A percentile compares a stretch with the other conserved stretches of the same genome.
Conservation (phyloP, 2,329 filamentous ascomycete species). For the Penicillium sp. region DNA sequence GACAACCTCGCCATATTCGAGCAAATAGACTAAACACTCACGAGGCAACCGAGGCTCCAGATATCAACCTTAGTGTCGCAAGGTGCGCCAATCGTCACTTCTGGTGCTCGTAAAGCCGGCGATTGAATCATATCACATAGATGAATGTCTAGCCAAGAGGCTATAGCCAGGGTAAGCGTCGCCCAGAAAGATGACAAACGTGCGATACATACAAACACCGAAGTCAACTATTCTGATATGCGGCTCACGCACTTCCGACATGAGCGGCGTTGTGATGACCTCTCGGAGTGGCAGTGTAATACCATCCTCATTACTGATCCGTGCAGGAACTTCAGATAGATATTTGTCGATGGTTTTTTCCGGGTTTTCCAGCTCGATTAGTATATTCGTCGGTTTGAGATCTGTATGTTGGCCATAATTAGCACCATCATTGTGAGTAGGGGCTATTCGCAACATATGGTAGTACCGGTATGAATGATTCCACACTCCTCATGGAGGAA, state of each 20-base stretch:
- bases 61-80: slow-evolving; percentile 29
- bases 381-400: not conserved
- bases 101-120: not conserved
- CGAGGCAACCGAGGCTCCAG: slow-evolving; percentile 32
- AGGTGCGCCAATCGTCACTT: slow-evolving; percentile 20
- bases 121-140: not conserved
- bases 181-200: not conserved
- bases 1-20: slow-evolving; percentile 14
- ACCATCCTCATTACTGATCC: not conserved
- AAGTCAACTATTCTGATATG: not conserved
- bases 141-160: not conserved
- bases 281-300: slow-evolving; percentile 21
- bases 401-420: not conserved
- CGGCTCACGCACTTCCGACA: slow-evolving; percentile 16
- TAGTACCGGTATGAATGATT: not conserved
- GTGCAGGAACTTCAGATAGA: not conserved
- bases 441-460: not conserved
- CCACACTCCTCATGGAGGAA: slow-evolving; percentile 5
- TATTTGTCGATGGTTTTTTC: not conserved
- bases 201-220: not conserved
- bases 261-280: slow-evolving; percentile 22
- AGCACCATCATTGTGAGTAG: not conserved
- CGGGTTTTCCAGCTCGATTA: not conserved
- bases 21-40: slow-evolving; percentile 21
- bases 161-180: not conserved